phyloP scores from a whole-genome alignment of 208 protist genomes.

The Crithidia thermophila region DNA sequence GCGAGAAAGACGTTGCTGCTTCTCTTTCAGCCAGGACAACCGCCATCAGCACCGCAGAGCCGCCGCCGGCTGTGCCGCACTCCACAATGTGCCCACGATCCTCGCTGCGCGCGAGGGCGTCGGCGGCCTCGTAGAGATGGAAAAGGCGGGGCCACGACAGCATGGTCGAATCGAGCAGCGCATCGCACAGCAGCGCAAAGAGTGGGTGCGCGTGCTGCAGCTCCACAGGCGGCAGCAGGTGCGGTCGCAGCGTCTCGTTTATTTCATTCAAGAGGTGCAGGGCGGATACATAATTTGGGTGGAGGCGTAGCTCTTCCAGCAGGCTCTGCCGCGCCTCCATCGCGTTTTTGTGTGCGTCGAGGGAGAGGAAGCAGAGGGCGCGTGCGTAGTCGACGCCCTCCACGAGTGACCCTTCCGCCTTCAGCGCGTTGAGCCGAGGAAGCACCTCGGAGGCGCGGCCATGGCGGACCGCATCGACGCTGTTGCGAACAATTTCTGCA shows the following conservation, averaged over 20 bases:
- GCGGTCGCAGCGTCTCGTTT: conserved; percentile 38
- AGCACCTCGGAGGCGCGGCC: conserved; percentile 28
- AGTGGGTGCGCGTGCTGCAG: conserved; percentile 50
- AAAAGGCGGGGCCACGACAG: conserved; percentile 77
- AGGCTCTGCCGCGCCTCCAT: conserved; percentile 70
- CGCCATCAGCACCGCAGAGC: conserved; percentile 66
- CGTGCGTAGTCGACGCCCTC: conserved; percentile 69
- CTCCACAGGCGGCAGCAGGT: conserved; percentile 50
- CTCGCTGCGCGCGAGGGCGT: conserved; percentile 18
- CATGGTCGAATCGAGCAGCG: conserved; percentile 79
- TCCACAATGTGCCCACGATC: conserved; percentile 61
- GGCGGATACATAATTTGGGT: conserved; percentile 38
- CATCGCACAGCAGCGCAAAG: conserved; percentile 75
- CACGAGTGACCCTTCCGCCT: conserved; percentile 14
- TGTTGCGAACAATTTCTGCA: conserved; percentile 17
- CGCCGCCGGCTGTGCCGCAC: conserved; percentile 76
- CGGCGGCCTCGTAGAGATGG: conserved; percentile 43
- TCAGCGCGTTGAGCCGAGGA: conserved; percentile 52
- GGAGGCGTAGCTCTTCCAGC: conserved; percentile 71
- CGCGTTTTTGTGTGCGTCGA: conserved; percentile 22
- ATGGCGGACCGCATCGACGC: conserved; percentile 19
- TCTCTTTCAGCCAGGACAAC: conserved; percentile 46
- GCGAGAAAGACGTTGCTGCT: neutral
- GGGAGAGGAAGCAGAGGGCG: conserved; percentile 67
- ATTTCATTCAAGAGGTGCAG: conserved; percentile 52